Conservation (phyloP, 208 protist species). For the Phytomonas sp. region DNA sequence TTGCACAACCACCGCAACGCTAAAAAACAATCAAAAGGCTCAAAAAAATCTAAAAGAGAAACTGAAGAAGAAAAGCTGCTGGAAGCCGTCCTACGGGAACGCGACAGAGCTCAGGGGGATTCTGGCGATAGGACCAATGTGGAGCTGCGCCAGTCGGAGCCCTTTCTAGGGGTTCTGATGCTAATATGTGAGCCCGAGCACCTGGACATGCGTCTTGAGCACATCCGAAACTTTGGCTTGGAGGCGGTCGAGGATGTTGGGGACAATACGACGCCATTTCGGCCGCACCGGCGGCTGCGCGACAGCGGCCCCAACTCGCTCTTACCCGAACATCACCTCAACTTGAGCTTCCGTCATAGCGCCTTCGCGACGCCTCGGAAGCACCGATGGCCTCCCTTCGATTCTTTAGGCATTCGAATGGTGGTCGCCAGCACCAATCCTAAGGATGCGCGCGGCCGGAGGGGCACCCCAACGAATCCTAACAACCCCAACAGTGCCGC, state of each 20-base stretch:
- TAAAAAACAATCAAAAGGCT: slow-evolving; percentile 7
- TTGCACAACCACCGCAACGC: neutral
- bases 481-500: slow-evolving; percentile 6
- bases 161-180: slow-evolving; percentile 32
- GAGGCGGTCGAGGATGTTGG: slow-evolving; percentile 76
- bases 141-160: neutral
- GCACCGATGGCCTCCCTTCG: slow-evolving; percentile 71
- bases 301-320: slow-evolving; percentile 44
- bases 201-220: slow-evolving; percentile 66
- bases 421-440: slow-evolving; percentile 10
- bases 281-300: slow-evolving; percentile 33
- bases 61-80: slow-evolving; percentile 70
- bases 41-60: slow-evolving; percentile 29
- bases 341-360: slow-evolving; percentile 41
- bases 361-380: slow-evolving; percentile 67
- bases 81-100: slow-evolving; percentile 37
- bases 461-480: slow-evolving; percentile 11
- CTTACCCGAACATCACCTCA: slow-evolving; percentile 45
- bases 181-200: slow-evolving; percentile 44
- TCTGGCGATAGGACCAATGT: neutral
- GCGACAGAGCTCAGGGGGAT: slow-evolving; percentile 11
- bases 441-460: neutral
- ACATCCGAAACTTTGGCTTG: slow-evolving; percentile 61
- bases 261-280: slow-evolving; percentile 40
- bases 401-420: slow-evolving; percentile 50